A percentile compares a stretch with the other conserved stretches of the same genome.
These are phyloP conservation scores for Stemphylium lycopersici DNA, from an alignment of 2,329 filamentous ascomycete species.

Conservation along the genomic window DNA sequence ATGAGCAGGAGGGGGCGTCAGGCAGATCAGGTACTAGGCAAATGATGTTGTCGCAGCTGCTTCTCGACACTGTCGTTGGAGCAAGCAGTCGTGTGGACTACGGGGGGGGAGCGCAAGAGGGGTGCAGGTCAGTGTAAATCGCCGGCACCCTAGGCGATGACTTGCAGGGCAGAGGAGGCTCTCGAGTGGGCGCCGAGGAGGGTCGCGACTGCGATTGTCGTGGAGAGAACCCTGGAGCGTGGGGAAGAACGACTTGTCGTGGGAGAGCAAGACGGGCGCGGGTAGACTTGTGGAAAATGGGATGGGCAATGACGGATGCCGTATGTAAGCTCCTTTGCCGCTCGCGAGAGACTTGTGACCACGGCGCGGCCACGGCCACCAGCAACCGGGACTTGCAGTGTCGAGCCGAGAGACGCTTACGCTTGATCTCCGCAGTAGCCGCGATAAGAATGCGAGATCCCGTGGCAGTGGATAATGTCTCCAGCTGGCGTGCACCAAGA, in stretches of 20 bases:
- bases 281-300: conserved; percentile 14
- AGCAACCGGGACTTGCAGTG: conserved; percentile 6
- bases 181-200: conserved; percentile 6
- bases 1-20: neutral
- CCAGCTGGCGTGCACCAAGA: neutral
- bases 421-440: conserved; percentile 39
- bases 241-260: conserved; percentile 21
- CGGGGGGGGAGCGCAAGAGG: conserved; percentile 3
- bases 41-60: neutral
- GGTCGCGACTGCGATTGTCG: conserved; percentile 6
- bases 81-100: neutral
- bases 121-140: conserved; percentile 5
- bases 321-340: conserved; percentile 13
- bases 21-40: conserved; percentile 18
- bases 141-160: conserved; percentile 19
- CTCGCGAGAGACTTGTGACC: conserved; percentile 1
- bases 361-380: neutral
- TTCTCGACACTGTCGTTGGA: neutral
- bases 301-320: conserved; percentile 17
- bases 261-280: conserved; percentile 20
- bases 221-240: conserved; percentile 25
- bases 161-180: conserved; percentile 17
- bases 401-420: conserved; percentile 9
- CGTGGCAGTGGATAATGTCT: conserved; percentile 22
- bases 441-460: conserved; percentile 29